Evolutionary conservation across 345 rosid genomes (phyloP).

Genomic region (Populus davidiana): DNA sequence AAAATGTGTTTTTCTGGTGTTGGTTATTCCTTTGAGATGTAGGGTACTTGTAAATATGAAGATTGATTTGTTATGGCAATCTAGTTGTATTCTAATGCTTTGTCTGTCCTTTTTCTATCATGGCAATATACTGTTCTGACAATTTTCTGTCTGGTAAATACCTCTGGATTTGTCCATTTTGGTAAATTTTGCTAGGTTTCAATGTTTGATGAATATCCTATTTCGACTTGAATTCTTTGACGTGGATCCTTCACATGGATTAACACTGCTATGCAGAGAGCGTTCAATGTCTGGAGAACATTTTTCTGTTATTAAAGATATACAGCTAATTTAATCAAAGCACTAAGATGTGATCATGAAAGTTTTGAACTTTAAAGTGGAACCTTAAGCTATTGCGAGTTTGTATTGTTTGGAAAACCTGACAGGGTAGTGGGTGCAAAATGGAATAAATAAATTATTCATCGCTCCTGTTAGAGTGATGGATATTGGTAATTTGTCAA

Average conservation of each 20-base stretch:
- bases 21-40: not conserved
- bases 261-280: not conserved
- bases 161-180: not conserved
- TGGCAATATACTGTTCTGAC: too few relatives aligned
- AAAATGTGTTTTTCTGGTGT: not conserved
- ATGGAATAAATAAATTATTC: not conserved
- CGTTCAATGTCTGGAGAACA: not conserved
- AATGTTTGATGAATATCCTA: not conserved
- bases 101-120: not conserved
- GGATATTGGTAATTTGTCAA: not conserved
- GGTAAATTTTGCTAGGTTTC: not conserved
- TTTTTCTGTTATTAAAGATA: not conserved
- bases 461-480: not conserved
- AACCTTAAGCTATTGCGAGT: not conserved
- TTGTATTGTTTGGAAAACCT: not conserved
- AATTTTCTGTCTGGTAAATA: not conserved
- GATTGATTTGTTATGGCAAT: not conserved
- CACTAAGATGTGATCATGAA: not conserved
- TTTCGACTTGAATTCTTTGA: not conserved
- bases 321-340: not conserved
- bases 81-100: not conserved
- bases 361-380: not conserved
- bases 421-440: not conserved
- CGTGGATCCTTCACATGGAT: not conserved
- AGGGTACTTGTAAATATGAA: not conserved